Conservation (phyloP, 2,329 filamentous ascomycete species). For the Onygenales sp. region DNA sequence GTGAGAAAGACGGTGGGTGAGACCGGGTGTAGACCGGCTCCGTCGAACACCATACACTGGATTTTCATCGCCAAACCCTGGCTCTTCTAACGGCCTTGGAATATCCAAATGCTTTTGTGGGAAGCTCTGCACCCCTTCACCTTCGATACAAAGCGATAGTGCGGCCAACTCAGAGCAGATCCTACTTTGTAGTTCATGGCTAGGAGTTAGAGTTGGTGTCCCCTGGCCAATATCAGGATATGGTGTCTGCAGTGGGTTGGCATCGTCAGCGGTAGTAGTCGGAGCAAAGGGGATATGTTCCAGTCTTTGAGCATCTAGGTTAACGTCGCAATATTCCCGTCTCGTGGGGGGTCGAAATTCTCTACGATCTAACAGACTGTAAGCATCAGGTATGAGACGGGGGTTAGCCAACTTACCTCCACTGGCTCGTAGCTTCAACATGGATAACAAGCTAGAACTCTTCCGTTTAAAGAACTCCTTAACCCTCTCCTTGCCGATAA, state of each 20-base stretch:
- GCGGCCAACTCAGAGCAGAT: not conserved
- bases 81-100: not conserved
- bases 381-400: not conserved
- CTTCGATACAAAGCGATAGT: not conserved
- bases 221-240: not conserved
- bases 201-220: not conserved
- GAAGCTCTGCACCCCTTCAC: not conserved
- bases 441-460: constrained; percentile 27
- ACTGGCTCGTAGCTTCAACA: constrained; percentile 22
- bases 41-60: constrained; percentile 6
- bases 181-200: not conserved
- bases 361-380: constrained; percentile 2
- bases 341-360: not conserved
- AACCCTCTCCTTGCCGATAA: constrained; percentile 17
- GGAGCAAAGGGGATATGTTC: not conserved
- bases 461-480: constrained; percentile 23
- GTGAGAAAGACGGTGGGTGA: constrained; percentile 26
- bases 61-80: not conserved
- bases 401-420: constrained; percentile 13
- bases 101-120: not conserved
- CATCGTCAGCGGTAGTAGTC: not conserved
- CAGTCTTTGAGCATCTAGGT: not conserved
- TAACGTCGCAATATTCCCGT: not conserved
- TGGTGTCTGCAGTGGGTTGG: not conserved
- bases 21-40: constrained; percentile 18